A percentile compares a stretch with the other conserved stretches of the same genome.
phyloP scores from a whole-genome alignment of 2,329 filamentous ascomycete genomes.

The Thelonectria rubi region DNA sequence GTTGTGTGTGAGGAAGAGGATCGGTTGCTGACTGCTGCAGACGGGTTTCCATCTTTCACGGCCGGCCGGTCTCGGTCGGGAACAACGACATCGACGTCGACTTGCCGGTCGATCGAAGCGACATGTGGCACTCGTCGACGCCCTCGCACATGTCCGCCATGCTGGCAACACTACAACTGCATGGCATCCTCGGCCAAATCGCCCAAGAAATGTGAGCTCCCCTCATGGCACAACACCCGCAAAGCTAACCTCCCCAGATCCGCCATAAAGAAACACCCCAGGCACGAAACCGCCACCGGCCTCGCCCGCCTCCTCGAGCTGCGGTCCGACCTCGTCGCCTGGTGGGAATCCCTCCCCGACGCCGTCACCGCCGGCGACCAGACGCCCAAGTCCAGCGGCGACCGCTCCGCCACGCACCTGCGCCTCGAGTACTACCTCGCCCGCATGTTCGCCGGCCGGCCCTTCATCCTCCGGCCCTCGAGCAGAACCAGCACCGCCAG shows the following conservation, averaged over 20 bases:
- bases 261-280: slow-evolving; percentile 45
- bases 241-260: slow-evolving; percentile 37
- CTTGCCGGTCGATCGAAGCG: slow-evolving; percentile 53
- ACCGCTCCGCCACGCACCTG: slow-evolving; percentile 58
- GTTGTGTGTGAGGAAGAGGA: neutral
- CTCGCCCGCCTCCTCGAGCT: slow-evolving; percentile 46
- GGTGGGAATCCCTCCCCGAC: slow-evolving; percentile 50
- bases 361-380: slow-evolving; percentile 48
- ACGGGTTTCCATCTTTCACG: slow-evolving; percentile 64
- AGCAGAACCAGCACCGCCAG: neutral
- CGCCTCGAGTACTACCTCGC: slow-evolving; percentile 62
- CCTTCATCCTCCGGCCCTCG: slow-evolving; percentile 46
- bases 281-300: slow-evolving; percentile 43
- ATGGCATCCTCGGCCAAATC: slow-evolving; percentile 47
- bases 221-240: neutral
- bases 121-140: slow-evolving; percentile 48
- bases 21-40: slow-evolving; percentile 43
- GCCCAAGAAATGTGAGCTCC: slow-evolving; percentile 50
- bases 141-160: slow-evolving; percentile 56
- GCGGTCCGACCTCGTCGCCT: slow-evolving; percentile 28
- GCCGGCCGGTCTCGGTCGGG: slow-evolving; percentile 61
- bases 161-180: slow-evolving; percentile 52
- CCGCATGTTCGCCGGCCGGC: slow-evolving; percentile 62
- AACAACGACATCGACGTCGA: slow-evolving; percentile 62
- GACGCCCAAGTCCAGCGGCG: slow-evolving; percentile 50